Conservation (phyloP, 1,284 basidiomycete species). For the Pseudozyma pruni region DNA sequence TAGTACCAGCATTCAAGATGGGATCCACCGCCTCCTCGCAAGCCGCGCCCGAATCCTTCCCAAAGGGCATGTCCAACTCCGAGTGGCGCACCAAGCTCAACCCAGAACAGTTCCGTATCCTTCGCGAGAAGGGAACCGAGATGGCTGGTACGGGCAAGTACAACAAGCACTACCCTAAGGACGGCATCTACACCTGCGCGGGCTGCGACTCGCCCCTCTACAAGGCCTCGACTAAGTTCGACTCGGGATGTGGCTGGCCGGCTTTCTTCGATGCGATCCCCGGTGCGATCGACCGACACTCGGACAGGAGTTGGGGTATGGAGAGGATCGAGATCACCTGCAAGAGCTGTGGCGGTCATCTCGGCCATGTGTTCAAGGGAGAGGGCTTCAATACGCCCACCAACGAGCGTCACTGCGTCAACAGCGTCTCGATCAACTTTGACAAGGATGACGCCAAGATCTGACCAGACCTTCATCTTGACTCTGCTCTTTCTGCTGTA, state of each 20-base stretch:
- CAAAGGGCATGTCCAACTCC: conserved; percentile 75
- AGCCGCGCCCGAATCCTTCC: conserved; percentile 39
- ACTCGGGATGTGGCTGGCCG: conserved; percentile 95
- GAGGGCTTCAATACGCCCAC: conserved; percentile 76
- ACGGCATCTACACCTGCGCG: conserved; percentile 75
- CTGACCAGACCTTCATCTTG: background rate
- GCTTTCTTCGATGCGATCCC: conserved; percentile 95
- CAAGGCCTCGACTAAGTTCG: conserved; percentile 85
- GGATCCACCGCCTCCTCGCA: conserved; percentile 39
- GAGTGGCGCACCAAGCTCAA: conserved; percentile 87
- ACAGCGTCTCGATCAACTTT: conserved; percentile 86
- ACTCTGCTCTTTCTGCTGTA: background rate
- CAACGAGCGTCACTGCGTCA: conserved; percentile 77
- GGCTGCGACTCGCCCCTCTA: conserved; percentile 69
- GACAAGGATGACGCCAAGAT: conserved; percentile 71
- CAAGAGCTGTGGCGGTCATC: conserved; percentile 81
- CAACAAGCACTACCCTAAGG: conserved; percentile 74
- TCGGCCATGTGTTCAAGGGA: conserved; percentile 92
- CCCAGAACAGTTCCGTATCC: conserved; percentile 86
- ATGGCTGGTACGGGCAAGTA: conserved; percentile 79
- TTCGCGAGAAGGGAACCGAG: conserved; percentile 90
- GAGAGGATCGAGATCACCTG: conserved; percentile 80
- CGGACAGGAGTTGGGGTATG: conserved; percentile 70
- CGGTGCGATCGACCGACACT: conserved; percentile 79
- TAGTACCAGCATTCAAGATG: conserved; percentile 26